Base-by-base conservation (phyloP, 352 stramenopile species). In the Thalassiosira hispida region DNA sequence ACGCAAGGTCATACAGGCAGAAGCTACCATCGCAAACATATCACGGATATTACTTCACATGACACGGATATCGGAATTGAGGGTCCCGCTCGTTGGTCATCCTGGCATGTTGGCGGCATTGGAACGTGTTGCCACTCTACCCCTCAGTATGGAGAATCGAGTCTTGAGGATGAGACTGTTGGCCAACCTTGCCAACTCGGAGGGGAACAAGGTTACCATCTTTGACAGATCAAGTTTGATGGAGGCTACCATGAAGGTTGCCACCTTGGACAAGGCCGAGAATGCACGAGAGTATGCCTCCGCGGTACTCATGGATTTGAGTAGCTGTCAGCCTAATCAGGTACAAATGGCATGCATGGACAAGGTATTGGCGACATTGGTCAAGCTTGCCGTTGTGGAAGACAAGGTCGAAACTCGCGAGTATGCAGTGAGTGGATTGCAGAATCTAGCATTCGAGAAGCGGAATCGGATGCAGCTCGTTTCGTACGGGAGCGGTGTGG, bases 361-460 rank as follows among this genome's bases (percentile, higher is more conserved):
- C 56, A 86, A 79, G 64, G 53, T 94, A 0, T 67, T 92, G 3
- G 84, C 70, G 27, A 94, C 83, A 6, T 66, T 94, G 14, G 86
- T 92, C 0, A 91, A 92, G 57, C 79, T 92, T 35, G 77, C 89
- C 8, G 76, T 92, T 3, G 69, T 87, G 20, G 89, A 94, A 68
- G 69, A 81, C 18, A 80, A 81, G 27, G 42, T 66, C 9, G 75
- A 84, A 46, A 86, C 79, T 5, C 61, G 86, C 46, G 89, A 94
- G 65, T 89, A 88, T 40, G 86, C 83, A 14, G 86, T 94, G 20
- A 88, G 85, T 16, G 85, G 84, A 56, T 64, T 94, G 27, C 89
- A 94, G 66, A 94, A 92, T 73, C 72, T 94, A 31, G 85, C 86
- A 5, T 94, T 91, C 68, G 70, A 85, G 18, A 92, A 94, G 68